Evolutionary conservation across 1,139 yeast genomes (phyloP).

Genomic region (Spathaspora jeffriesii): DNA sequence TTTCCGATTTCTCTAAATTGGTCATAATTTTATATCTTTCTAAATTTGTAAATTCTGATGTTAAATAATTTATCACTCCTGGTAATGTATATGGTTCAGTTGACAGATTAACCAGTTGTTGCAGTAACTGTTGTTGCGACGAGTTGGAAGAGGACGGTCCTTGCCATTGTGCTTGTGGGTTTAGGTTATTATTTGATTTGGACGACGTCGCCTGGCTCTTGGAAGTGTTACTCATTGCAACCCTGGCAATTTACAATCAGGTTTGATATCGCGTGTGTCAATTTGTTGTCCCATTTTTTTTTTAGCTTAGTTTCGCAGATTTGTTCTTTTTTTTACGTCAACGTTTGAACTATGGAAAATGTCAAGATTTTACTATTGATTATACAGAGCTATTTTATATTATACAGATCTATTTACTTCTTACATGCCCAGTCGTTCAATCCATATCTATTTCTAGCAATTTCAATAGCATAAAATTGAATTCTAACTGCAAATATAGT

Average conservation of each 20-base stretch:
- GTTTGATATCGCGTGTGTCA: background rate
- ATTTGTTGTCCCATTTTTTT: background rate
- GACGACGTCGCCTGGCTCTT: background rate
- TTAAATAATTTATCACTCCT: slow-evolving; percentile 64
- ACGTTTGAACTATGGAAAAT: background rate
- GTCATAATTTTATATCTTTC: slow-evolving; percentile 59
- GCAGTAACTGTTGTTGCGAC: slow-evolving; percentile 11
- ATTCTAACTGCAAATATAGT: slow-evolving; percentile 91
- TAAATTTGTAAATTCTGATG: slow-evolving; percentile 59
- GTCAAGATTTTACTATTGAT: background rate
- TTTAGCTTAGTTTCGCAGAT: background rate
- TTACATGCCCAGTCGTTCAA: slow-evolving; percentile 82
- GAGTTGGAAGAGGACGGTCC: background rate
- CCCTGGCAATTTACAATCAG: background rate
- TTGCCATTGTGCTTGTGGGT: slow-evolving; percentile 14
- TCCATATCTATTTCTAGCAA: slow-evolving; percentile 88
- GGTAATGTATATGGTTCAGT: slow-evolving; percentile 48
- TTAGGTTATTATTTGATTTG: slow-evolving; percentile 1
- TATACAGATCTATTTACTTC: slow-evolving; percentile 6
- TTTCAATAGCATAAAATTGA: slow-evolving; percentile 94
- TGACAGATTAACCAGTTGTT: slow-evolving; percentile 14
- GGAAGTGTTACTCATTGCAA: background rate
- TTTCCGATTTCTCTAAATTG: slow-evolving; percentile 56
- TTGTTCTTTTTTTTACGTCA: background rate
- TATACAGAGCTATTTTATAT: too few species aligned